Base-by-base conservation (phyloP, 2,329 filamentous ascomycete species). In the Penicillium palitans region DNA sequence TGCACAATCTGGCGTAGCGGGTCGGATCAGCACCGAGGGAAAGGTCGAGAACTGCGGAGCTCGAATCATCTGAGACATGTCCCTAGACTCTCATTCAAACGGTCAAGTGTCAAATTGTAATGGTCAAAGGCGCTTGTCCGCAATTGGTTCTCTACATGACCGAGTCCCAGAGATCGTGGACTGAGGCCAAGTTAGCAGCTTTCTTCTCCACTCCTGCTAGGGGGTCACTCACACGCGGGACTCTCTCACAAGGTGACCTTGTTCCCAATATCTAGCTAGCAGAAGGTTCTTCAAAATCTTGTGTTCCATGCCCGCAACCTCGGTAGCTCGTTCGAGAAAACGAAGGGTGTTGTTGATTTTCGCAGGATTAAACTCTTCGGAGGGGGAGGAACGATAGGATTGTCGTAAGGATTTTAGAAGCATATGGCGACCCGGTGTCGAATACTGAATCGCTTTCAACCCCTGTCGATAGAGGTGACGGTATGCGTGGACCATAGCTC, bases 391-490 rank as follows among this genome's bases (percentile, higher is more conserved):
- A 56, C 78, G 74, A 68, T 80, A 81, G 27, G 77, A 66, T 9
- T 70, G 70, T 51, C 76, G 75, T 41, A 81, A 61, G 29, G 72
- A 75, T 52, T 79, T 72, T 51, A 79, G 79, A 19, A 85, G 69
- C 2, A 82, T 79, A 72, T 81, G 80, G 54, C 84, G 83, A 21
- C 81, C 79, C 12, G 85, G 85, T 48, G 78, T 80, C 1, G 84
- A 81, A 71, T 84, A 85, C 56, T 82, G 80, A 53, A 86, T 75
- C 4, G 83, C 83, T 52, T 79, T 79, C 21, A 87, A 74, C 9
- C 78, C 75, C 31, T 80, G 76, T 27, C 82, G 80, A 63, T 83
- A 84, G 42, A 88, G 75, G 55, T 81, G 78, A 59, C 85, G 82
- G 69, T 88, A 88, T 52, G 83, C 82, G 64, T 78, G 76, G 56